These are phyloP conservation scores for Polytrichum formosum DNA, from an alignment of 225 moss, liverwort and hornwort genomes.

Conservation along the genomic window DNA sequence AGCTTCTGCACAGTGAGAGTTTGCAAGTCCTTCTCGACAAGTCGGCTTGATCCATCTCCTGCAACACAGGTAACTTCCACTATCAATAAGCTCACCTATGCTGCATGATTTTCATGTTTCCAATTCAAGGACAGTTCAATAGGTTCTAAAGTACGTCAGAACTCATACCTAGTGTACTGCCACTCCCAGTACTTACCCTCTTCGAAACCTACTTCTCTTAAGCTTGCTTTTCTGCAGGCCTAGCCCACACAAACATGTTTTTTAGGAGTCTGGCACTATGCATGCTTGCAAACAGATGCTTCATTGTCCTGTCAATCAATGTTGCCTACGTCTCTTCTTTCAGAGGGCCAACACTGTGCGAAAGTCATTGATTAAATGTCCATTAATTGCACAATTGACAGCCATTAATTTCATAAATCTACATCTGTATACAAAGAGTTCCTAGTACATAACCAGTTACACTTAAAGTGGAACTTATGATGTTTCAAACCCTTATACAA, in stretches of 20 bases:
- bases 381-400: too few relatives aligned
- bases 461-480: background rate
- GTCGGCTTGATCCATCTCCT: constrained; percentile 69
- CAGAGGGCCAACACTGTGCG: too few relatives aligned
- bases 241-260: constrained; percentile 28
- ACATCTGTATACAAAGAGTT: background rate
- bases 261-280: background rate
- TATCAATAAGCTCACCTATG: background rate
- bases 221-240: constrained; percentile 78
- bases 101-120: background rate
- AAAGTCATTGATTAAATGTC: too few relatives aligned
- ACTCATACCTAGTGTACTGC: constrained; percentile 44
- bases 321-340: too few relatives aligned
- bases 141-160: constrained; percentile 11
- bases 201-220: constrained; percentile 83
- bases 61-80: background rate
- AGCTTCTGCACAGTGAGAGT: constrained; percentile 83
- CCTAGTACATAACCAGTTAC: background rate
- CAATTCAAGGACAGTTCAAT: too few relatives aligned
- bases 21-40: constrained; percentile 78
- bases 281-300: background rate
- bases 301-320: too few relatives aligned
- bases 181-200: constrained; percentile 65
- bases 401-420: too few relatives aligned
- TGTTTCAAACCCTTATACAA: background rate